Evolutionary conservation across 768 basidiomycete species (phyloP), one percentile per base, ranked within the genome.

Genomic region (Pluteus cervinus): DNA sequence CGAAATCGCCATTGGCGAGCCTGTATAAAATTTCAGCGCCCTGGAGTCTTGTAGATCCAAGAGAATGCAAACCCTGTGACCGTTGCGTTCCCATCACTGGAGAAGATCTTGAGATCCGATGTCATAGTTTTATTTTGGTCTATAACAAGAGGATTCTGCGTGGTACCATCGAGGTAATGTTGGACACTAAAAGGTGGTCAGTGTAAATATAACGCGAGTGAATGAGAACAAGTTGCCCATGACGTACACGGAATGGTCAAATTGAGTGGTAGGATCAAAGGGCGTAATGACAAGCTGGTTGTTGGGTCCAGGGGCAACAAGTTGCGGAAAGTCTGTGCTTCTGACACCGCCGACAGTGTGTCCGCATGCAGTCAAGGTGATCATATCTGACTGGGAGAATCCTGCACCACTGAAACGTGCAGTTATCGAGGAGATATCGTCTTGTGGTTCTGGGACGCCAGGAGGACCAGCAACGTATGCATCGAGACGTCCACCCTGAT

Each of bases 261-360:
- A 74, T 15, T 53, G 39, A n/a, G 55, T 54, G 3, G 68, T 67
- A 2, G 60, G 58, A 42, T 69, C 67, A 23, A 73, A 73, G 12
- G 54, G 50, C 1, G 59, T 57, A 5, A 43, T 39, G 21, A 44
- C 26, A 14, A 61, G 46, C 29, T 55, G 48, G 4, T 46, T 44
- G 15, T 49, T 51, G 12, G 64, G 52, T n/a, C n/a, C n/a, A n/a
- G n/a, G n/a, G 12, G 66, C 44, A 4, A 71, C 69, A 8, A 71
- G 54, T n/a, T 52, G 46, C 3, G 72, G 69, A 36, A 71, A 71
- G 36, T 67, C 69, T 3, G 61, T 49, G 42, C 63, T 67, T 26
- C 70, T 61, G 4, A 73, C 68, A 30, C 69, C 66, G 39, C 72
- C 72, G 37, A 74, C 55, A 7, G 69, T 69, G 45, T 75, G 72